phyloP scores from a whole-genome alignment of 1,139 yeast species.

The Yamadazyma trypodendri region DNA sequence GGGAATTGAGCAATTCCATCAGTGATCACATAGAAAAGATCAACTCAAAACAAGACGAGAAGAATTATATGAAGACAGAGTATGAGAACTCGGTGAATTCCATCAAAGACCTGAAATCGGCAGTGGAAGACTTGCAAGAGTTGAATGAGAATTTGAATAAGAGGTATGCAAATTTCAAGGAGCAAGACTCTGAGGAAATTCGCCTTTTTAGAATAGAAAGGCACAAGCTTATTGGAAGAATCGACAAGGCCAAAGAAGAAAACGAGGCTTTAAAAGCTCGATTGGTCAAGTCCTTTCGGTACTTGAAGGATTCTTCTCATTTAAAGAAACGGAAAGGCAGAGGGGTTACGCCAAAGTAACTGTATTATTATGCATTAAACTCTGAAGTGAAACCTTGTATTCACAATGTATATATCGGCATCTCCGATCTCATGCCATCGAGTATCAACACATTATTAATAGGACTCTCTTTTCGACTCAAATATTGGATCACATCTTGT shows the following conservation, averaged over 20 bases:
- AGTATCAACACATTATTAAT: conserved; percentile 76
- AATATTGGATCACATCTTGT: conserved; percentile 83
- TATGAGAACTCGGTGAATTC: conserved; percentile 59
- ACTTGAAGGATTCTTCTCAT: conserved; percentile 41
- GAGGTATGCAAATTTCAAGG: conserved; percentile 29
- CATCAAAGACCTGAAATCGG: conserved; percentile 49
- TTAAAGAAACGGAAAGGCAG: conserved; percentile 46
- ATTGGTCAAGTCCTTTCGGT: conserved; percentile 35
- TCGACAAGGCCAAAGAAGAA: conserved; percentile 23
- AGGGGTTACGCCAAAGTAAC: conserved; percentile 34
- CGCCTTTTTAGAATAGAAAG: conserved; percentile 24
- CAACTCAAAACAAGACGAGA: conserved; percentile 49
- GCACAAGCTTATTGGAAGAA: conserved; percentile 21
- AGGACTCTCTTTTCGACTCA: conserved; percentile 78
- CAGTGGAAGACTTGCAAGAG: conserved; percentile 32
- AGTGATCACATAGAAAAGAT: conserved; percentile 35
- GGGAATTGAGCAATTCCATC: conserved; percentile 41
- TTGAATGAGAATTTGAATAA: conserved; percentile 18
- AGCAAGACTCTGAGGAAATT: conserved; percentile 24
- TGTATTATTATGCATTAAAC: too few species aligned
- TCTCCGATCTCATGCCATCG: conserved; percentile 68
- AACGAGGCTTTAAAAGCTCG: conserved; percentile 28
- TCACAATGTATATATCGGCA: conserved; percentile 68
- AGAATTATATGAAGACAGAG: conserved; percentile 65
- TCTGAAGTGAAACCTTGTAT: too few species aligned